Percentiles rank a stretch among this genome's conserved stretches.
Conservation (phyloP, 192 early-diverging fungal species). For the Obelidium mucronatum region DNA sequence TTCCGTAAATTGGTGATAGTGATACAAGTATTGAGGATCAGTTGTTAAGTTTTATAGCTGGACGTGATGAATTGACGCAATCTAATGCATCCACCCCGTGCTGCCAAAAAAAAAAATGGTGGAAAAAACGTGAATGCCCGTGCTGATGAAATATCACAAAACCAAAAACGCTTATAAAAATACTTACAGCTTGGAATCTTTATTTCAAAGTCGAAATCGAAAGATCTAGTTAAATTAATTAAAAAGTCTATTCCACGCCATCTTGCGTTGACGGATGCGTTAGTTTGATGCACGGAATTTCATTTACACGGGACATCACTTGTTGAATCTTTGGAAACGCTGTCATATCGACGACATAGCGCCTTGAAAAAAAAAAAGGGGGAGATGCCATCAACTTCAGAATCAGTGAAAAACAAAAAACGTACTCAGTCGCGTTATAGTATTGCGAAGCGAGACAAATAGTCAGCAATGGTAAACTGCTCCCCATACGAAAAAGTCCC, state of each 20-base stretch:
- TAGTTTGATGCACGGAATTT: not conserved
- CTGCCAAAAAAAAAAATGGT: no score
- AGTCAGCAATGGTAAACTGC: slow-evolving; percentile 6
- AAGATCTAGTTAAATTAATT: no score
- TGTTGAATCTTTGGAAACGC: not conserved
- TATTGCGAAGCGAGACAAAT: slow-evolving; percentile 1
- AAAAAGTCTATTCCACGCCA: not conserved
- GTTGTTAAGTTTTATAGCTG: no score
- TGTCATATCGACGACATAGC: not conserved
- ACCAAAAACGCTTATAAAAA: no score
- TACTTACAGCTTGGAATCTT: no score
- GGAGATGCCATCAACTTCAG: not conserved
- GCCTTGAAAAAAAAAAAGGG: not conserved
- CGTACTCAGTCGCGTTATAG: slow-evolving; percentile 10
- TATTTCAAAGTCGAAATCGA: no score
- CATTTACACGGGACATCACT: not conserved
- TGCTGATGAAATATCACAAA: no score
- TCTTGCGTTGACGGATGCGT: slow-evolving; percentile 1
- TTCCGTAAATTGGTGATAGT: no score
- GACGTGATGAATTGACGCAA: no score
- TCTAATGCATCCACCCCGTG: no score
- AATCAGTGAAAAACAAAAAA: not conserved
- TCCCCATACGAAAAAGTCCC: slow-evolving; percentile 9
- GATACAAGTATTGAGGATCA: no score
- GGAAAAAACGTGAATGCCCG: no score